Conservation (phyloP, 768 basidiomycete genomes). For the Leucosporidium scottii region DNA sequence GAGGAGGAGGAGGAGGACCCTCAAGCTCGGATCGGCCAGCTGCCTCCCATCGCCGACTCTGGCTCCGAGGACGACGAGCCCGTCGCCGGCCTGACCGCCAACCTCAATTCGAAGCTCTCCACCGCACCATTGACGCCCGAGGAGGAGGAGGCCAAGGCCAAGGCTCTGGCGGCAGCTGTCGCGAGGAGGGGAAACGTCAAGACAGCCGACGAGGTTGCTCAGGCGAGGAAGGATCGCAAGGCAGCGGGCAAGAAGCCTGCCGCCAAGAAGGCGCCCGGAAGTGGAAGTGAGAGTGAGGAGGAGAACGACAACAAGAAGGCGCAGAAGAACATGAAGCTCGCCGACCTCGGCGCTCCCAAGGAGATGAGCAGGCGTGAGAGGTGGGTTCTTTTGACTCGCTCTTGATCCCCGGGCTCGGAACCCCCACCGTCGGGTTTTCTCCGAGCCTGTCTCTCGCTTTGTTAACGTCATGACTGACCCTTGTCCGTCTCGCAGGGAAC, state of each 20-base stretch:
- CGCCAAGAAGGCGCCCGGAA: constrained; percentile 39
- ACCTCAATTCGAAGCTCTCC: background rate
- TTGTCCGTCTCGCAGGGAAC: constrained; percentile 56
- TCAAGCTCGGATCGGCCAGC: constrained; percentile 38
- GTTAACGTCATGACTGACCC: too few relatives aligned
- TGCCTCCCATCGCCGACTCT: constrained; percentile 43
- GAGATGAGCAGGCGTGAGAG: constrained; percentile 45
- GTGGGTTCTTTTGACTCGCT: background rate
- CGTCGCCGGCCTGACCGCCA: background rate
- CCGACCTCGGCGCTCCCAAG: constrained; percentile 60
- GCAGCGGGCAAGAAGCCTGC: constrained; percentile 46
- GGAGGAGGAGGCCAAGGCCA: constrained; percentile 68
- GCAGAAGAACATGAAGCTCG: constrained; percentile 64
- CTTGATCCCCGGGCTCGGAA: too few relatives aligned
- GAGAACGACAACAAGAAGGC: constrained; percentile 56
- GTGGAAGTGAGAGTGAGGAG: constrained; percentile 9
- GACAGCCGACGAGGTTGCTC: constrained; percentile 3
- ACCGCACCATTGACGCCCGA: constrained; percentile 55
- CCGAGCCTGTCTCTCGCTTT: too few relatives aligned
- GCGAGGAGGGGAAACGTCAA: background rate
- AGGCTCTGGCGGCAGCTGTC: background rate
- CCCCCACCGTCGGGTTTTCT: too few relatives aligned
- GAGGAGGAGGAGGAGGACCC: constrained; percentile 42
- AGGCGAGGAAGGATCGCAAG: constrained; percentile 5
- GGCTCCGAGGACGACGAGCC: constrained; percentile 44